phyloP scores from a whole-genome alignment of 306 rosid species.

The Amphicarpaea edgeworthii region DNA sequence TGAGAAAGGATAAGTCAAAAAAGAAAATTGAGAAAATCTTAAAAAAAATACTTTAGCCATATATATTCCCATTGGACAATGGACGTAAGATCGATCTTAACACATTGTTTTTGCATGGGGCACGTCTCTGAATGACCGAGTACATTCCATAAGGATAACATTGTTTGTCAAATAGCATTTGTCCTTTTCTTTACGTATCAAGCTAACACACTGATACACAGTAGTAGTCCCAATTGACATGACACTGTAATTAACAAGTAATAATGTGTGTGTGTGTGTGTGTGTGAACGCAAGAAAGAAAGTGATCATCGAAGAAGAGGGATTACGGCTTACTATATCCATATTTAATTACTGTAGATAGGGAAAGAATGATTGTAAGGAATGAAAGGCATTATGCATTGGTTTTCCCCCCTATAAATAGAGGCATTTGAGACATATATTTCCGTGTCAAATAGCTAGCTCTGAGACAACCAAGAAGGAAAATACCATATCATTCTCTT shows the following conservation, averaged over 20 bases:
- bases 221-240: not conserved
- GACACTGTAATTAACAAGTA: no score
- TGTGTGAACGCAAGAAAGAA: not conserved
- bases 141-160: conserved; percentile 34
- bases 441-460: conserved; percentile 44
- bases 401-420: conserved; percentile 56
- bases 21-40: not conserved
- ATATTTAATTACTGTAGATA: conserved; percentile 17
- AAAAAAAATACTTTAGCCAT: not conserved
- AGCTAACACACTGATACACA: not conserved
- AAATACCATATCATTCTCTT: not conserved
- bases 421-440: conserved; percentile 30
- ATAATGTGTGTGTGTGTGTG: no score
- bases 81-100: not conserved
- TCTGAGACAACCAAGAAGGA: conserved; percentile 9
- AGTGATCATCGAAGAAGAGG: no score
- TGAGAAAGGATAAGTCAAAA: not conserved
- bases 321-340: not conserved
- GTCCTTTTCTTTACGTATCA: not conserved
- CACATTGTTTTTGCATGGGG: not conserved
- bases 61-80: not conserved
- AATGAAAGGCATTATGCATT: not conserved
- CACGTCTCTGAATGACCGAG: not conserved
- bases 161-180: not conserved
- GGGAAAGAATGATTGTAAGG: conserved; percentile 17